Evolutionary conservation across 371 early-diverging fungal species (phyloP).

Genomic region (Mucor velutinosus): DNA sequence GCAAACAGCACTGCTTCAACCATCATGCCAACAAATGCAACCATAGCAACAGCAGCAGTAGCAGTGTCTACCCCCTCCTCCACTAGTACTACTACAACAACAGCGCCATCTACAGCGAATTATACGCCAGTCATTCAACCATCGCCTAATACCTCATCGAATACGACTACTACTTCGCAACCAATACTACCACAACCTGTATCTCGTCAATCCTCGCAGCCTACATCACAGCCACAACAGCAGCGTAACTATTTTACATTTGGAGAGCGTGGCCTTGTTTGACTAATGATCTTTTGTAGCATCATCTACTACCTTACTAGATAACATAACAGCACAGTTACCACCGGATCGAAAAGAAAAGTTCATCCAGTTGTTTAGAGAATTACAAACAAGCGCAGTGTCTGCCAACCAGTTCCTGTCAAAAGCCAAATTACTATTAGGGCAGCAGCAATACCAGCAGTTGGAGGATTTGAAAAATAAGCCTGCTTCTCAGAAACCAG

Average conservation of each 20-base stretch:
- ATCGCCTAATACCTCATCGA: too few species aligned
- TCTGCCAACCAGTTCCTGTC: slow-evolving; percentile 40
- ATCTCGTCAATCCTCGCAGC: too few species aligned
- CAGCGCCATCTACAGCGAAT: slow-evolving; percentile 12
- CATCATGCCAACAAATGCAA: neutral
- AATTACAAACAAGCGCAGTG: slow-evolving; percentile 37
- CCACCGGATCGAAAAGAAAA: slow-evolving; percentile 38
- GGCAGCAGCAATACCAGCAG: slow-evolving; percentile 45
- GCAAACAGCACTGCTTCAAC: neutral
- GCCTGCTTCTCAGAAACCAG: slow-evolving; percentile 10
- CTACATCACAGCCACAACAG: neutral
- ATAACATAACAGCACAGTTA: slow-evolving; percentile 40
- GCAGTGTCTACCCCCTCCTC: neutral
- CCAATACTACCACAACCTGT: slow-evolving; percentile 2
- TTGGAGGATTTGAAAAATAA: slow-evolving; percentile 48
- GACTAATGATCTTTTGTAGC: slow-evolving; percentile 2
- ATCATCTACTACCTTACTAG: slow-evolving; percentile 36
- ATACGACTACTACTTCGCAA: neutral
- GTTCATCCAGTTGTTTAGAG: slow-evolving; percentile 37
- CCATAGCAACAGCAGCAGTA: neutral
- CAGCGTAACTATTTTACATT: slow-evolving; percentile 4
- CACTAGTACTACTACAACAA: neutral
- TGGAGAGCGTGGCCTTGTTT: neutral
- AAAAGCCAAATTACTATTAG: slow-evolving; percentile 40
- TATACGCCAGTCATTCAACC: slow-evolving; percentile 3